Evolutionary conservation across 768 basidiomycete genomes (phyloP), one percentile per base, ranked within the genome.

Genomic region (Mycena haematopus): DNA sequence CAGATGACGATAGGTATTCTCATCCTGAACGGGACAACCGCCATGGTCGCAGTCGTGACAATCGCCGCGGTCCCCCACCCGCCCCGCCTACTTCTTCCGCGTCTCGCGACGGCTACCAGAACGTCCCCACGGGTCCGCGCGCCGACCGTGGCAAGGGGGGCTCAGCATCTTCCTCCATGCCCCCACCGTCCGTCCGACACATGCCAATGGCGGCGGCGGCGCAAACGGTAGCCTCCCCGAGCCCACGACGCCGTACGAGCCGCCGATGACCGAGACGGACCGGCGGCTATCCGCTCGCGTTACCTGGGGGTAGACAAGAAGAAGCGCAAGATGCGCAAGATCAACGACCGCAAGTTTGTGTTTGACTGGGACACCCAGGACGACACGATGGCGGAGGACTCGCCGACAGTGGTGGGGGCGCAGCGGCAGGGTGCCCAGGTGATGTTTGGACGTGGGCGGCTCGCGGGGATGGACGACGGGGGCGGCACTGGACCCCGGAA

Each of bases 331-430:
- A 91, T 94, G 68, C 88, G 94, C 58, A 96, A 95, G 78, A 94
- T 92, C 86, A 93, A 92, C 72, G 95, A 96, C 75, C 88, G 94
- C 76, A 96, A 96, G 77, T 95, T 99, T 73, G 93, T 96, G n/a
- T 99, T 99, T 71, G 97, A 99, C 74, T 99, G 97, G 97, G 95
- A 96, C 71, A 88, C 89, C 52, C 91, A 91, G 74, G 97, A 99
- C 70, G 97, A 99, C 74, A 99, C 97, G 15, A 89, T 92, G 70
- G 80, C 86, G 9, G 86, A 84, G 31, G 92, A 92, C 71, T 86
- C 90, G 17, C 88, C 89, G n/a, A 80, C 85, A 15, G 87, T 87
- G 7, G 83, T 85, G 6, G 91, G 89, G 2, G 82, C 82, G 55
- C 87, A 87, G 57, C 82, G 91, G 27, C 92, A 93, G 72, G 91